Conservation (phyloP, 768 basidiomycete genomes). For the Podaxis mareebaensis region DNA sequence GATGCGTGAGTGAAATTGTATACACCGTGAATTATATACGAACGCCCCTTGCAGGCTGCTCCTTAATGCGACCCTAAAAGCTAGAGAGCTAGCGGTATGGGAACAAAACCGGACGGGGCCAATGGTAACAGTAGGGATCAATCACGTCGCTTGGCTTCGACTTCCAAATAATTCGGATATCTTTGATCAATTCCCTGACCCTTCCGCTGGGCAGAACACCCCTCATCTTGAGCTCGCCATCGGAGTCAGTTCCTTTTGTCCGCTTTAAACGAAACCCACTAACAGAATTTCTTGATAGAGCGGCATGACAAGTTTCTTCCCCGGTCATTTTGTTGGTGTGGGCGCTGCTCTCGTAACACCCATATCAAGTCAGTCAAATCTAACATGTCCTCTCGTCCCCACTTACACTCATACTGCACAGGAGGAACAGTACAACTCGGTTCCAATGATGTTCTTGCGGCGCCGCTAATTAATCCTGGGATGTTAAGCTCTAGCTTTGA, state of each 20-base stretch:
- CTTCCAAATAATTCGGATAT: slow-evolving; percentile 23
- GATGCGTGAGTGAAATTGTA: slow-evolving; percentile 20
- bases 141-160: slow-evolving; percentile 26
- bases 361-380: slow-evolving; percentile 3
- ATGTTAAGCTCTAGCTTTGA: slow-evolving; percentile 25
- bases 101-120: slow-evolving; percentile 23
- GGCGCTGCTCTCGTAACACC: slow-evolving; percentile 15
- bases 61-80: slow-evolving; percentile 24
- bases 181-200: slow-evolving; percentile 23
- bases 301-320: slow-evolving; percentile 30
- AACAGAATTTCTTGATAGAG: slow-evolving; percentile 4
- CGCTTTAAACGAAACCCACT: background rate
- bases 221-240: slow-evolving; percentile 26
- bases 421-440: slow-evolving; percentile 13
- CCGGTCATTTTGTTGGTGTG: slow-evolving; percentile 17
- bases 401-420: background rate
- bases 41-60: slow-evolving; percentile 18
- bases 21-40: background rate
- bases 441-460: slow-evolving; percentile 21
- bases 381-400: background rate
- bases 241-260: slow-evolving; percentile 10
- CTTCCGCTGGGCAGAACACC: slow-evolving; percentile 25
- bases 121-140: slow-evolving; percentile 21
- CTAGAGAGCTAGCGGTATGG: slow-evolving; percentile 26
- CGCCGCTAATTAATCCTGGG: slow-evolving; percentile 27